A percentile compares a stretch with the other conserved stretches of the same genome.
Evolutionary conservation across 192 early-diverging fungal genomes (phyloP).

Genomic region (Coemansia sp.): DNA sequence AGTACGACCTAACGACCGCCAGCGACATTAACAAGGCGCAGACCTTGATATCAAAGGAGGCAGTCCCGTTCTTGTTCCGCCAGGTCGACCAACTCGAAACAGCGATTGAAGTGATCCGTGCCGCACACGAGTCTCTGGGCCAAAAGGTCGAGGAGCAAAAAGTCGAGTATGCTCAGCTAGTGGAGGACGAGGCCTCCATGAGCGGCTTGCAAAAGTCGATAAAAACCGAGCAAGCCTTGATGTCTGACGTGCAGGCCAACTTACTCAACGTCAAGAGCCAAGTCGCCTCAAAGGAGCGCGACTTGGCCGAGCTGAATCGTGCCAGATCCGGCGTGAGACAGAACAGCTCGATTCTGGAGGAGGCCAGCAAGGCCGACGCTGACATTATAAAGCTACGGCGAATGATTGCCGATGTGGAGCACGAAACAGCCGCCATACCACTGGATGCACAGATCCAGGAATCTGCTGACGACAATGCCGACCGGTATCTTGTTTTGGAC

Average conservation of each 20-base stretch:
- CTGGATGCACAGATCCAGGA: constrained; percentile 40
- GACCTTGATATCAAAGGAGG: constrained; percentile 52
- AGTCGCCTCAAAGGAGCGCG: constrained; percentile 48
- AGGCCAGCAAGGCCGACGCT: constrained; percentile 40
- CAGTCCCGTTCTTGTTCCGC: constrained; percentile 55
- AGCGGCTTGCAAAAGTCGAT: constrained; percentile 26
- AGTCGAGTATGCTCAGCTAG: constrained; percentile 39
- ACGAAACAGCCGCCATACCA: constrained; percentile 36
- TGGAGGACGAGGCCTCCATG: constrained; percentile 38
- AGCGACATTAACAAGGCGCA: constrained; percentile 57
- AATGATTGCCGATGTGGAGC: constrained; percentile 39
- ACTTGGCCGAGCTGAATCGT: constrained; percentile 46
- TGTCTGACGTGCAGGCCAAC: constrained; percentile 48
- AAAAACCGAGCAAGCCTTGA: constrained; percentile 25
- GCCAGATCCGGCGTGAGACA: constrained; percentile 19
- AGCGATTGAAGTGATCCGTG: constrained; percentile 45
- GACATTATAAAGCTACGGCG: constrained; percentile 48
- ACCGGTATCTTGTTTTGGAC: constrained; percentile 39
- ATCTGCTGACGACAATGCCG: constrained; percentile 25
- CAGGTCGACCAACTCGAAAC: constrained; percentile 56
- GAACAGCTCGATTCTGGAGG: constrained; percentile 31
- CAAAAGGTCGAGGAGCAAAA: constrained; percentile 39
- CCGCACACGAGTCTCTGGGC: constrained; percentile 41
- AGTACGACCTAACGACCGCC: constrained; percentile 55
- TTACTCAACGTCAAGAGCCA: constrained; percentile 47